phyloP scores from a whole-genome alignment of 345 rosid species.

The Populus pruinosa region DNA sequence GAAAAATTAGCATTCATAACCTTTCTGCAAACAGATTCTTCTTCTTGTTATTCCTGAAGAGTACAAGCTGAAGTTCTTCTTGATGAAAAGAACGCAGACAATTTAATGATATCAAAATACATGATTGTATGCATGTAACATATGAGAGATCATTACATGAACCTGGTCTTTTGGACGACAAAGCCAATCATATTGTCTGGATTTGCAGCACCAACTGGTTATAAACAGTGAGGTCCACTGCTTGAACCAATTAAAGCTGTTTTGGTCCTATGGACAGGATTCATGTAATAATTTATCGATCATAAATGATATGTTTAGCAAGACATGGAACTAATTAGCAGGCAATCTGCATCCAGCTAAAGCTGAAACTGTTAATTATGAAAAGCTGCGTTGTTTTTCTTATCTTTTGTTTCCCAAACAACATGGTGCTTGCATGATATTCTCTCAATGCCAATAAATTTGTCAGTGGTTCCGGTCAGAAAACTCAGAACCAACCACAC shows the following conservation, averaged over 20 bases:
- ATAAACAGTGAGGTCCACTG: conserved; percentile 38
- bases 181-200: conserved; percentile 26
- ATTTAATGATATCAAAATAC: not conserved
- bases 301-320: not conserved
- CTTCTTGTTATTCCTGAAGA: conserved; percentile 65
- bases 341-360: not conserved
- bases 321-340: not conserved
- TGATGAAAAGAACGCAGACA: conserved; percentile 20
- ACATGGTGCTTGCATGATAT: no score
- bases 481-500: no score
- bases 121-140: not conserved
- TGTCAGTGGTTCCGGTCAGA: no score
- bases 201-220: no score
- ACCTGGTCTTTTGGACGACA: conserved; percentile 3
- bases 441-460: not conserved
- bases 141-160: no score
- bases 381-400: not conserved
- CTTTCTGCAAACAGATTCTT: conserved; percentile 85
- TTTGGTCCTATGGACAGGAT: no score
- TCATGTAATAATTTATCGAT: no score
- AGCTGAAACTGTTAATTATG: not conserved
- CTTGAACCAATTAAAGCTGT: conserved; percentile 25
- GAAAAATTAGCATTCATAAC: conserved; percentile 30
- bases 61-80: conserved; percentile 92
- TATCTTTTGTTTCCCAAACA: not conserved